Conservation (phyloP, 2,329 filamentous ascomycete species). For the Alternaria tenuissima region DNA sequence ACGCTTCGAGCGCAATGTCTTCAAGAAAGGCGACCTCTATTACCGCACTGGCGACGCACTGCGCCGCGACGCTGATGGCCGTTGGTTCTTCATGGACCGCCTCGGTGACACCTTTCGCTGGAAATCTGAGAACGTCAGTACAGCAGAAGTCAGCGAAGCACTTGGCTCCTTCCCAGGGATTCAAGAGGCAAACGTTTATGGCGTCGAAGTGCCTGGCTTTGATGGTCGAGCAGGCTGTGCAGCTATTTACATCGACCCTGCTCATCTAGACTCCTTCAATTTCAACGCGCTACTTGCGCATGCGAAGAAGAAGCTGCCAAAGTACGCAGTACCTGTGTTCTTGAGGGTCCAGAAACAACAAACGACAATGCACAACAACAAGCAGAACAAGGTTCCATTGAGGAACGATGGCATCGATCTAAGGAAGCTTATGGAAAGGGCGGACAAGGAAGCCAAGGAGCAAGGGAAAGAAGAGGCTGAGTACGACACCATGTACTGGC, state of each 20-base stretch:
- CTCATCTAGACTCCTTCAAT: slow-evolving; percentile 54
- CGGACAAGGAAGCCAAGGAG: slow-evolving; percentile 48
- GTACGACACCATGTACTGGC: slow-evolving; percentile 61
- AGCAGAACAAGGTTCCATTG: slow-evolving; percentile 79
- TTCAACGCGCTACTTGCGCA: slow-evolving; percentile 68
- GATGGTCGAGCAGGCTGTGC: slow-evolving; percentile 64
- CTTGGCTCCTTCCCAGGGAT: slow-evolving; percentile 56
- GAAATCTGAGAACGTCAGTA: slow-evolving; percentile 61
- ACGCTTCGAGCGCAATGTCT: slow-evolving; percentile 58
- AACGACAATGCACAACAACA: slow-evolving; percentile 76
- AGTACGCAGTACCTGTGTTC: slow-evolving; percentile 80
- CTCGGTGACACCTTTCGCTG: slow-evolving; percentile 61
- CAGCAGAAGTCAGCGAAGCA: slow-evolving; percentile 57
- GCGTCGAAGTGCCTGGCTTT: slow-evolving; percentile 57
- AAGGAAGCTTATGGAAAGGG: slow-evolving; percentile 53
- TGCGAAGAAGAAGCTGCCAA: slow-evolving; percentile 67
- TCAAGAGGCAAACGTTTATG: slow-evolving; percentile 59
- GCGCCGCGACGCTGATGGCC: slow-evolving; percentile 53
- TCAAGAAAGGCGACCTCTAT: slow-evolving; percentile 58
- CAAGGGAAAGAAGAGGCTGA: slow-evolving; percentile 42
- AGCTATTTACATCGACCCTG: slow-evolving; percentile 65
- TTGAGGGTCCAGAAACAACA: slow-evolving; percentile 67
- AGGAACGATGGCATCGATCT: slow-evolving; percentile 73
- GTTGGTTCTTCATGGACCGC: slow-evolving; percentile 60
- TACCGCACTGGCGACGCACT: slow-evolving; percentile 60